phyloP scores from a whole-genome alignment of 345 rosid genomes.

The Mangifera indica region DNA sequence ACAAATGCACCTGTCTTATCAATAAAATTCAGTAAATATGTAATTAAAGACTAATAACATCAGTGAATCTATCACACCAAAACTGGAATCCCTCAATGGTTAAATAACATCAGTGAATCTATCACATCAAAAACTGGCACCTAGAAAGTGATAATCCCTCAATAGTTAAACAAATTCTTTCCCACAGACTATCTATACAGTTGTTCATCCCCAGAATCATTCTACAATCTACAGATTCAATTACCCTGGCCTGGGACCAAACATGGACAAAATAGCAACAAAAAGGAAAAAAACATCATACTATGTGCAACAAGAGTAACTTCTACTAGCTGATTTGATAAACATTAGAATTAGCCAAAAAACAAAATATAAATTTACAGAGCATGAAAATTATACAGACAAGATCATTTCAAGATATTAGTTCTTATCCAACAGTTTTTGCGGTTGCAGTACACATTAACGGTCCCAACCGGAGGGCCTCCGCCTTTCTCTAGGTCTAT shows the following conservation, averaged over 20 bases:
- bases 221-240: background rate
- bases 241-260: background rate
- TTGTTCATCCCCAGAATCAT: background rate
- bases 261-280: background rate
- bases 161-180: background rate
- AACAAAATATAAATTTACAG: constrained; percentile 5
- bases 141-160: background rate
- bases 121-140: background rate
- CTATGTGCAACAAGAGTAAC: constrained; percentile 3
- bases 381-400: constrained; percentile 25
- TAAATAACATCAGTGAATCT: too few species aligned
- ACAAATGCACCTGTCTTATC: background rate
- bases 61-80: background rate
- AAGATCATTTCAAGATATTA: constrained; percentile 10
- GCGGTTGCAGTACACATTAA: constrained; percentile 8
- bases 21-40: background rate
- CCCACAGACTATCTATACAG: constrained; percentile 4
- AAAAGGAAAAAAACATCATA: background rate
- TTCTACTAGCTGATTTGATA: background rate
- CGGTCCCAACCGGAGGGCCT: constrained; percentile 94
- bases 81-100: background rate
- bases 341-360: background rate
- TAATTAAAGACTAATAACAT: background rate
- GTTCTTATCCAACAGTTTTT: background rate
- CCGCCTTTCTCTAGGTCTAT: constrained; percentile 72